Conservation (phyloP, 2,329 filamentous ascomycete species). For the Arthrobotrys megalospora region DNA sequence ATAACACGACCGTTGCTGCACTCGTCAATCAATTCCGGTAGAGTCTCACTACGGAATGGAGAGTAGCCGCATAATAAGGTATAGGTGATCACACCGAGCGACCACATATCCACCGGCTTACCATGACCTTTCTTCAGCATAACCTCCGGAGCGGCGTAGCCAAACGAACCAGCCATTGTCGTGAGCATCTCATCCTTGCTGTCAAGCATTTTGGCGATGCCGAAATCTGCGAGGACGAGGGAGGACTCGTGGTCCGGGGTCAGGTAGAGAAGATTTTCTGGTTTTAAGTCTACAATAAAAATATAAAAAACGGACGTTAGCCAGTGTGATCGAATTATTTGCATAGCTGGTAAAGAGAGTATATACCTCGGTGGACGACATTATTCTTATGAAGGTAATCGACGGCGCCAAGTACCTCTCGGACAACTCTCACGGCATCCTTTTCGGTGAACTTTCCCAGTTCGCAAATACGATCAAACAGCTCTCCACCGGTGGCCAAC, state of each 20-base stretch:
- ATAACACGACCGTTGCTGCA: constrained; percentile 86
- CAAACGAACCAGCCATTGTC: constrained; percentile 98
- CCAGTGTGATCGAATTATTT: constrained; percentile 26
- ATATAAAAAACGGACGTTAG: not conserved
- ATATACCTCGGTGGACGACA: constrained; percentile 90
- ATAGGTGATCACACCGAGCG: constrained; percentile 97
- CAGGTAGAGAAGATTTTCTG: constrained; percentile 95
- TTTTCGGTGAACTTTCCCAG: constrained; percentile 99
- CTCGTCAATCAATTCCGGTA: constrained; percentile 93
- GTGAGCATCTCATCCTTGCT: constrained; percentile 91
- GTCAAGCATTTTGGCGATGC: constrained; percentile 98
- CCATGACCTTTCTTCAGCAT: constrained; percentile 98
- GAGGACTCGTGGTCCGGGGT: constrained; percentile 83
- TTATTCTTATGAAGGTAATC: constrained; percentile 95
- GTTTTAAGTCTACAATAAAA: constrained; percentile 83
- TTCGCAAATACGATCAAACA: constrained; percentile 98
- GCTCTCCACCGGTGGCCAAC: constrained; percentile 92
- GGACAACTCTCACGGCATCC: constrained; percentile 95
- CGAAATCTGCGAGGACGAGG: constrained; percentile 95
- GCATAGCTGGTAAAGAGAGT: not conserved
- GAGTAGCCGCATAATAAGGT: constrained; percentile 98
- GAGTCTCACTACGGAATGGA: constrained; percentile 94
- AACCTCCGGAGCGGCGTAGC: constrained; percentile 96
- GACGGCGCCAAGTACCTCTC: constrained; percentile 91
- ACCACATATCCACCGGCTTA: constrained; percentile 99